Evolutionary conservation across 139 green algal species (phyloP).

Genomic region (Protoeuglena noctilucae): DNA sequence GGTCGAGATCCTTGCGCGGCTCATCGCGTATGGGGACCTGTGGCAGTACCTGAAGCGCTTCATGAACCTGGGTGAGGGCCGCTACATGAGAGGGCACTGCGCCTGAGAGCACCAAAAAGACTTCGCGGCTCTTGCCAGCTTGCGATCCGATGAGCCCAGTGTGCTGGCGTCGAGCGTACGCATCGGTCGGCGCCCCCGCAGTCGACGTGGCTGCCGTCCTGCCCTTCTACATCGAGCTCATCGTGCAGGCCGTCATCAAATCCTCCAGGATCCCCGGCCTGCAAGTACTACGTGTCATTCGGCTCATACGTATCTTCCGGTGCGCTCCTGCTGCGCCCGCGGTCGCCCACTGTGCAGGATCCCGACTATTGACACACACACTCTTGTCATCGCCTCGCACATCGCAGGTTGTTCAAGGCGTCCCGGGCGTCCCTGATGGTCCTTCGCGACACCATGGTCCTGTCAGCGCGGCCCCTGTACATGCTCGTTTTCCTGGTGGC

Average conservation of each 20-base stretch:
- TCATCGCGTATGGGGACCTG: not conserved
- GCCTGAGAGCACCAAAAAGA: too few species aligned
- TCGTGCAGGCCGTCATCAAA: not conserved
- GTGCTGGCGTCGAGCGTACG: too few species aligned
- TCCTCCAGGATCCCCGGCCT: slow-evolving; percentile 4
- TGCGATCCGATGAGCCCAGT: too few species aligned
- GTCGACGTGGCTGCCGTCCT: slow-evolving; percentile 17
- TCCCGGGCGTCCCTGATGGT: slow-evolving; percentile 6
- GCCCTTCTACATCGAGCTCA: slow-evolving; percentile 15
- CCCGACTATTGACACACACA: too few species aligned
- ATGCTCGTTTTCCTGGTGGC: slow-evolving; percentile 18
- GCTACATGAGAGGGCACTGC: too few species aligned
- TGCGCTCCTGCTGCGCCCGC: too few species aligned
- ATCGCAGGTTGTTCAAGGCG: slow-evolving; percentile 13
- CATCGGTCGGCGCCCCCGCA: too few species aligned
- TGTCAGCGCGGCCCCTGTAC: slow-evolving; percentile 13
- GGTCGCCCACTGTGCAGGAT: too few species aligned
- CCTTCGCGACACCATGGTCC: slow-evolving; percentile 9
- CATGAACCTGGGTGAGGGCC: slow-evolving; percentile 14
- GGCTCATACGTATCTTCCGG: slow-evolving; percentile 17
- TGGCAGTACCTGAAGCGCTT: not conserved
- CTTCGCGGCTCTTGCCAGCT: too few species aligned
- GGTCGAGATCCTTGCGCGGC: slow-evolving; percentile 7
- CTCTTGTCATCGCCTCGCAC: too few species aligned
- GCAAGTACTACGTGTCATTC: slow-evolving; percentile 6